Evolutionary conservation across 257 asterid genomes (phyloP), one percentile per base, ranked within the genome.

Genomic region (Solanum arcanum): DNA sequence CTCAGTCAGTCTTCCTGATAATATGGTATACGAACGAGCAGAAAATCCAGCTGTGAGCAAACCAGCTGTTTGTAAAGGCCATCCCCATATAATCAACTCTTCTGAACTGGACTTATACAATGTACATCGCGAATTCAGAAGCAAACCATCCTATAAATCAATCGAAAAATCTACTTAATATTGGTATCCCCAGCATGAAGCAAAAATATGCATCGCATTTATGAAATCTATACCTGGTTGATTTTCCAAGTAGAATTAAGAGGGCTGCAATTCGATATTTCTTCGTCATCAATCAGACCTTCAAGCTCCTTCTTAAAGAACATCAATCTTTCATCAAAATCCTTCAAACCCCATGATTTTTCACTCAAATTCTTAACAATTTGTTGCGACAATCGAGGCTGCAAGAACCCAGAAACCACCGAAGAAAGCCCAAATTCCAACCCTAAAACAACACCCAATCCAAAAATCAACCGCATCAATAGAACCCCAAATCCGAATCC

Each of bases 51-150:
- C 87, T 6, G 94, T 90, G 87, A 97, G 94, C 93, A 97, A 86
- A 88, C 99, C 99, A 83, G 96, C 92, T 31, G 96, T 91, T 90
- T 94, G 98, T 89, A 92, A 86, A 52, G 99, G 98, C 98, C 99
- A 97, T 83, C 98, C 98, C 99, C 99, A 95, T 78, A 95, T 88
- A 91, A 94, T 94, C 47, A 95, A 95, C 86, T 94, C 97, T 86
- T 96, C 98, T 0, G 92, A 12, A 76, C 87, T 75, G 23, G 99
- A 94, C 23, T 91, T 83, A 70, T 93, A 94, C 72, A 94, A 69
- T n/a, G 91, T 89, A 87, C 94, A 92, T 66, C 89, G 87, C 27
- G 98, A 94, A 87, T 86, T 87, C 90, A 95, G 88, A 89, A 95
- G 91, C 85, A 92, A 88, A 60, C 95, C 95, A 85, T 91, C 98